phyloP scores from a whole-genome alignment of 2,329 filamentous ascomycete genomes.

The Colletotrichum kahawae region DNA sequence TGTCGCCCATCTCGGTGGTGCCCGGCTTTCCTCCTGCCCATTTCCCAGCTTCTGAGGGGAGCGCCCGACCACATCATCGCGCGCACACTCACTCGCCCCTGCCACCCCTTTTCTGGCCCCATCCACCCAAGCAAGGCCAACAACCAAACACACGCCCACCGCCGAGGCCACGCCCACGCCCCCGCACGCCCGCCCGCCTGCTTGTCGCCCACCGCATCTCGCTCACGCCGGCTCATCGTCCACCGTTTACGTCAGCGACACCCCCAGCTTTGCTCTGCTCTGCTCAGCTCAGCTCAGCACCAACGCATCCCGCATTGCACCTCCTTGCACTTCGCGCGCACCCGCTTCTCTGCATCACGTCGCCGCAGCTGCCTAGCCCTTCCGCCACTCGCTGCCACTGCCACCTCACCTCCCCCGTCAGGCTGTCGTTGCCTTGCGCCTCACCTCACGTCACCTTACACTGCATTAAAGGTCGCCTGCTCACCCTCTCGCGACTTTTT shows the following conservation, averaged over 20 bases:
- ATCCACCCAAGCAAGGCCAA: neutral
- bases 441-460: neutral
- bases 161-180: neutral
- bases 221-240: neutral
- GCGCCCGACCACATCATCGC: constrained; percentile 24
- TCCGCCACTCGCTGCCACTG: constrained; percentile 5
- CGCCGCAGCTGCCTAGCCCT: constrained; percentile 3
- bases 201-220: constrained; percentile 3
- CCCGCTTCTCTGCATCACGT: neutral
- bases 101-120: constrained; percentile 20
- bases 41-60: constrained; percentile 4
- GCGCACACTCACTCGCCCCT: constrained; percentile 12
- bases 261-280: neutral
- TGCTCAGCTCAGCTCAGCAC: neutral
- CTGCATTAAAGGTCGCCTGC: constrained; percentile 7
- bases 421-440: constrained; percentile 11
- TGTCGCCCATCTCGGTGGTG: constrained; percentile 8
- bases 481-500: constrained; percentile 11
- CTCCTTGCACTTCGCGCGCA: neutral
- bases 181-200: neutral
- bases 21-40: constrained; percentile 11
- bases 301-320: neutral
- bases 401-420: neutral
- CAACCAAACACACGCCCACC: constrained; percentile 12
- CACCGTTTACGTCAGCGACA: constrained; percentile 24